phyloP scores from a whole-genome alignment of 208 protist genomes.

The Leishmania arabica region DNA sequence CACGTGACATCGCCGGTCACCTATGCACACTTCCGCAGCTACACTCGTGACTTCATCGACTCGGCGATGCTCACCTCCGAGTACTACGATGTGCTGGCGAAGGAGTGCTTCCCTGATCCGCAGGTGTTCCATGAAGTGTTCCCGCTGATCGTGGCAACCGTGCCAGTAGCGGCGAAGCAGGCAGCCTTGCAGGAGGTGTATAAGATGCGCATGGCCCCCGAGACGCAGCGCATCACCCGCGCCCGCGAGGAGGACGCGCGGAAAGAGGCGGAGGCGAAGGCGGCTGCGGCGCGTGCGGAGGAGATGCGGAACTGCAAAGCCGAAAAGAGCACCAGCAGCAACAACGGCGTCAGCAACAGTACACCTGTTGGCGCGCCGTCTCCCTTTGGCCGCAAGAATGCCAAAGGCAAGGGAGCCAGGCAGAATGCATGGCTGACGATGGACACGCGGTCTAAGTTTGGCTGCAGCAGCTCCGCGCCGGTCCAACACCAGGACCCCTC shows the following conservation, averaged over 20 bases:
- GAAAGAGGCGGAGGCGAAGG: constrained; percentile 39
- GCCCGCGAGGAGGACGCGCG: constrained; percentile 53
- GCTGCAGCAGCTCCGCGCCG: constrained; percentile 5
- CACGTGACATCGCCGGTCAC: constrained; percentile 40
- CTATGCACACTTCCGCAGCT: constrained; percentile 48
- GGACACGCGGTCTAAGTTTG: constrained; percentile 27
- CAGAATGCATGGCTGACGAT: constrained; percentile 51
- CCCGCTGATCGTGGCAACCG: constrained; percentile 72
- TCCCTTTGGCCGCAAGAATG: constrained; percentile 8
- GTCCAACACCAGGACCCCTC: constrained; percentile 17
- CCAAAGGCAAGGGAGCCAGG: constrained; percentile 31
- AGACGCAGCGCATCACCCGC: constrained; percentile 53
- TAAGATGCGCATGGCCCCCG: constrained; percentile 77
- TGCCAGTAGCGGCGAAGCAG: constrained; percentile 48
- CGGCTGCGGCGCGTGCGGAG: constrained; percentile 24
- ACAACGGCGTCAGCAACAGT: constrained; percentile 2
- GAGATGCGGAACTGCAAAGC: constrained; percentile 21
- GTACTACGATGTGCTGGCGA: constrained; percentile 68
- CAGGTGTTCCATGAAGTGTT: constrained; percentile 65
- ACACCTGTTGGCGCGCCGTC: constrained; percentile 2
- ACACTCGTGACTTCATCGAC: constrained; percentile 70
- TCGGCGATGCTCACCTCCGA: constrained; percentile 55
- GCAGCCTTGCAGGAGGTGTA: constrained; percentile 65
- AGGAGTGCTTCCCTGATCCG: constrained; percentile 51
- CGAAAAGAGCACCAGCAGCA: neutral